Percentiles rank a stretch among this genome's conserved stretches.
Evolutionary conservation across 2,329 filamentous ascomycete species (phyloP).

Genomic region (Orbilia javanica): DNA sequence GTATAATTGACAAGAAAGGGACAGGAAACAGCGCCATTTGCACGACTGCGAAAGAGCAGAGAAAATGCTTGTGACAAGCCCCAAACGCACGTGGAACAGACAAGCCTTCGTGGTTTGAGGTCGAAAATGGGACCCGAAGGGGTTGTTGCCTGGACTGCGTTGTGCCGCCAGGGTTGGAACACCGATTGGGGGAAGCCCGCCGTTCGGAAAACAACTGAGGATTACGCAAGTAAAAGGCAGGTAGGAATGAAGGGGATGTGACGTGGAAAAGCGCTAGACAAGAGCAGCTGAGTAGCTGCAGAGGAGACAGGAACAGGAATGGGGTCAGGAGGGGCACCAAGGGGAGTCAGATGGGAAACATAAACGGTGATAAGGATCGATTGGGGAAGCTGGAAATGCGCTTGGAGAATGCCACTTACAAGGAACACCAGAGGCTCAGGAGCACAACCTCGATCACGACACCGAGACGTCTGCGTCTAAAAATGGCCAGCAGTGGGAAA

Average conservation of each 20-base stretch:
- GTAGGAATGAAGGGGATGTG: conserved; percentile 20
- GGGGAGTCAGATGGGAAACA: neutral
- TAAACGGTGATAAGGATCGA: conserved; percentile 15
- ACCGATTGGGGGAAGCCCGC: conserved; percentile 10
- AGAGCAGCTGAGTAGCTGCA: neutral
- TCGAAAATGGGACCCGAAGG: conserved; percentile 37
- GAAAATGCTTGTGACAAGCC: conserved; percentile 42
- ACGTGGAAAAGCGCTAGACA: conserved; percentile 17
- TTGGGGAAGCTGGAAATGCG: neutral
- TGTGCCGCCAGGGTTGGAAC: conserved; percentile 45
- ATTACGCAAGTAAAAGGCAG: conserved; percentile 25
- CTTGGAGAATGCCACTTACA: conserved; percentile 41
- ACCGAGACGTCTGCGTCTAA: conserved; percentile 51
- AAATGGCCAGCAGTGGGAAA: conserved; percentile 47
- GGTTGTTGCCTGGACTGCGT: conserved; percentile 47
- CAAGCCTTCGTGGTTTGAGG: conserved; percentile 12
- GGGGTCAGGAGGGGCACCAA: too few relatives aligned
- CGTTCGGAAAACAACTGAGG: conserved; percentile 5
- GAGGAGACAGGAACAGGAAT: neutral
- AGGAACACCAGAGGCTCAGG: conserved; percentile 54
- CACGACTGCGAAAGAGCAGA: neutral
- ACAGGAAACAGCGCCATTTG: conserved; percentile 25
- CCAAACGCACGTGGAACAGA: conserved; percentile 55
- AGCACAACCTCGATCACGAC: conserved; percentile 56
- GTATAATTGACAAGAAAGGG: conserved; percentile 5